Evolutionary conservation across 2,329 filamentous ascomycete genomes (phyloP).

Genomic region (Neofusicoccum cordaticola): DNA sequence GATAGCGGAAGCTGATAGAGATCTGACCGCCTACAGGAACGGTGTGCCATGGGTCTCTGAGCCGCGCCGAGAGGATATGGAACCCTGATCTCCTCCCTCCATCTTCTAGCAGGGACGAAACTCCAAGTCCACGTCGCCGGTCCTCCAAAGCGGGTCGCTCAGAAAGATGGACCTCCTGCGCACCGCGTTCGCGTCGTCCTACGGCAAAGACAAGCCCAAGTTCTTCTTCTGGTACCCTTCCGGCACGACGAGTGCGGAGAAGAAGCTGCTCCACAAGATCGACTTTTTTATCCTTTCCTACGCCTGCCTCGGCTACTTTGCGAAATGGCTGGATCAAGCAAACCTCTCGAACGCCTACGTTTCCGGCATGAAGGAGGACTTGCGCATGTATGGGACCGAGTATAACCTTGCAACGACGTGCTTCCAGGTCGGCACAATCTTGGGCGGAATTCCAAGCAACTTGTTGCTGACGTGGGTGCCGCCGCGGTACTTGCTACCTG

Average conservation of each 20-base stretch:
- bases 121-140: too few species aligned
- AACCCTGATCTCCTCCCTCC: neutral
- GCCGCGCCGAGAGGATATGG: neutral
- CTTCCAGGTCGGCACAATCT: conserved; percentile 6
- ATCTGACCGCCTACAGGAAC: neutral
- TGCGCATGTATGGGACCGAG: conserved; percentile 19
- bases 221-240: conserved; percentile 15
- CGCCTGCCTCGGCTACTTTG: conserved; percentile 21
- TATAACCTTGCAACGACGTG: conserved; percentile 20
- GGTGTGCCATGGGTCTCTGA: neutral
- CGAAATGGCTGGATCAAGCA: conserved; percentile 25
- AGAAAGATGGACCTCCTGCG: neutral
- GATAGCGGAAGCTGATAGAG: neutral
- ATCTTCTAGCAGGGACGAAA: neutral
- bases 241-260: conserved; percentile 18
- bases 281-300: conserved; percentile 20
- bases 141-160: neutral
- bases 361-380: conserved; percentile 30
- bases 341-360: conserved; percentile 28
- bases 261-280: conserved; percentile 21
- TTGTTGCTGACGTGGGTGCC: conserved; percentile 5
- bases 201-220: neutral
- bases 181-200: neutral
- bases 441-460: neutral
- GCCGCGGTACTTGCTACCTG: conserved; percentile 9